phyloP scores from a whole-genome alignment of 495 filamentous ascomycete species.

The Tuber microsphaerosporum region DNA sequence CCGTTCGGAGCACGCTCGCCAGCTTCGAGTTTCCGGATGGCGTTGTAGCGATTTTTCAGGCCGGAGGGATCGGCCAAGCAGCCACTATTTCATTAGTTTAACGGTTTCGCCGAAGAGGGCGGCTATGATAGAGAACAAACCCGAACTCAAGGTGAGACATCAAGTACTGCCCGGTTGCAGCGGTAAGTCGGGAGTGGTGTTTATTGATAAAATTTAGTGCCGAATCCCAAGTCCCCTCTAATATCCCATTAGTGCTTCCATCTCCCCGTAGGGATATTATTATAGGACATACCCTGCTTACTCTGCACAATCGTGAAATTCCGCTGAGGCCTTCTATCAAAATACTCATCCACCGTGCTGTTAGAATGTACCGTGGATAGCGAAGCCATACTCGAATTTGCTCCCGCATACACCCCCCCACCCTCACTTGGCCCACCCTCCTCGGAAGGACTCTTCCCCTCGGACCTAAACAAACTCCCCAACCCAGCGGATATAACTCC shows the following conservation, averaged over 20 bases:
- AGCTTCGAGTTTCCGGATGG: conserved; percentile 62
- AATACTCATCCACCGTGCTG: conserved; percentile 25
- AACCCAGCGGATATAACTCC: conserved; percentile 75
- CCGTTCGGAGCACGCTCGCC: conserved; percentile 47
- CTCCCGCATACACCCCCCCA: conserved; percentile 5
- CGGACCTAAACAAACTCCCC: conserved; percentile 63
- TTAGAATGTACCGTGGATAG: conserved; percentile 13
- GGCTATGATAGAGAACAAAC: background rate
- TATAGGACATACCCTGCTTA: conserved; percentile 24
- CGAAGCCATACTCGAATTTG: conserved; percentile 6
- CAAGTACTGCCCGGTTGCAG: conserved; percentile 65
- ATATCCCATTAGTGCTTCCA: background rate
- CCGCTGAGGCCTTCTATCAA: conserved; percentile 21
- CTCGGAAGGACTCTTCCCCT: conserved; percentile 44
- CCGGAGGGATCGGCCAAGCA: conserved; percentile 68
- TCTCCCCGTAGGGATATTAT: no score
- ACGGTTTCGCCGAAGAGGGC: background rate
- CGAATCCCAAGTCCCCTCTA: conserved; percentile 29
- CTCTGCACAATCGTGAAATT: conserved; percentile 32
- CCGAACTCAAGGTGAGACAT: conserved; percentile 79
- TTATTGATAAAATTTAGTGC: conserved; percentile 65
- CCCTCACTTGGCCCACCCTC: conserved; percentile 24
- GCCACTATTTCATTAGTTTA: conserved; percentile 35
- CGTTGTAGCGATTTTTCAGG: conserved; percentile 62
- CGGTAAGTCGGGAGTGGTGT: conserved; percentile 58